Conservation (phyloP, 2,329 filamentous ascomycete species). For the Venturiaceae sp. region DNA sequence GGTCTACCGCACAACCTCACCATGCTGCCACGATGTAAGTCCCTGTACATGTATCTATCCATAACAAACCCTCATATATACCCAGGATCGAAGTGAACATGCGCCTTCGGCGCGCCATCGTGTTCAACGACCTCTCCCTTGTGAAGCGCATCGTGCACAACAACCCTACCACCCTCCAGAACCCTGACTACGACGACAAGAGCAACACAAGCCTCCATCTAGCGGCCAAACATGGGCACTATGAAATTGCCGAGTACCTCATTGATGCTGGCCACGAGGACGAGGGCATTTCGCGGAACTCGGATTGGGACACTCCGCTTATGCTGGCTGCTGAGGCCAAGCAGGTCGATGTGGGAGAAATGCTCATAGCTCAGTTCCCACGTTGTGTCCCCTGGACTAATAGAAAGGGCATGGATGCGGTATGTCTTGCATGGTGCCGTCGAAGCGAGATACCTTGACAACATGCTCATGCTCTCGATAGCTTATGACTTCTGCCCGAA, state of each 20-base stretch:
- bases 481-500: constrained; percentile 28
- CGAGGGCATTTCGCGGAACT: constrained; percentile 66
- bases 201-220: constrained; percentile 81
- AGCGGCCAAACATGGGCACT: constrained; percentile 62
- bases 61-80: not conserved
- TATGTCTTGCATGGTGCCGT: constrained; percentile 24
- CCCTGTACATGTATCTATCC: not conserved
- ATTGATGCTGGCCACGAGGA: constrained; percentile 66
- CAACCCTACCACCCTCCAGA: constrained; percentile 62
- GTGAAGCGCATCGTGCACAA: constrained; percentile 67
- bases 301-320: constrained; percentile 68
- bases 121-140: constrained; percentile 61
- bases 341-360: constrained; percentile 63
- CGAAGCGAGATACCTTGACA: not conserved
- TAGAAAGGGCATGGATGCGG: constrained; percentile 58
- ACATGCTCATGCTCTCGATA: not conserved
- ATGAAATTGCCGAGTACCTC: constrained; percentile 59
- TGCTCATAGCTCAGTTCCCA: constrained; percentile 57
- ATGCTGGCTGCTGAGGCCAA: constrained; percentile 65
- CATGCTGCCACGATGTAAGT: constrained; percentile 6
- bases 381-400: constrained; percentile 56
- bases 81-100: constrained; percentile 65
- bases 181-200: constrained; percentile 65
- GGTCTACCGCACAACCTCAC: not conserved
- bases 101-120: constrained; percentile 73